phyloP scores from a whole-genome alignment of 768 basidiomycete genomes.

The Macrolepiota dolichaula region DNA sequence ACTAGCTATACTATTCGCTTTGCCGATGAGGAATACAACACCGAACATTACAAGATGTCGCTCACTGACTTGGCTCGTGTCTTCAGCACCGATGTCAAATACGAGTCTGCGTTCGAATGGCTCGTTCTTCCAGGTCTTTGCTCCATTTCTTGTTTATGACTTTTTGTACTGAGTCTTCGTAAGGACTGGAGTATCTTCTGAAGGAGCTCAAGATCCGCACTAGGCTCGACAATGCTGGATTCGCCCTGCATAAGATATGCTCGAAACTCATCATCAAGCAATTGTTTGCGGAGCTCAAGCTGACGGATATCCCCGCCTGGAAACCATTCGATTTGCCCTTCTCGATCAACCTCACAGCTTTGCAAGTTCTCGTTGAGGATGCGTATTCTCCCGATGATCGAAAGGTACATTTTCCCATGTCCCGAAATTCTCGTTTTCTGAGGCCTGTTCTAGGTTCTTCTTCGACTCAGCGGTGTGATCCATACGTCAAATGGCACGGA shows the following conservation, averaged over 20 bases:
- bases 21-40: background rate
- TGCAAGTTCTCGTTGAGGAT: background rate
- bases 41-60: background rate
- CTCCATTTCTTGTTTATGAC: background rate
- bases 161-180: background rate
- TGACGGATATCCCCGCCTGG: background rate
- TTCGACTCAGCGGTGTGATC: background rate
- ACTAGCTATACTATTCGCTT: background rate
- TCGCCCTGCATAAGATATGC: background rate
- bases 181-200: background rate
- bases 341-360: background rate
- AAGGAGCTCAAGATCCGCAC: background rate
- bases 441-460: background rate
- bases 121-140: background rate
- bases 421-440: background rate
- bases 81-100: background rate
- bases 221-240: background rate
- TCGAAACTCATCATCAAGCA: background rate
- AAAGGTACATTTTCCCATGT: background rate
- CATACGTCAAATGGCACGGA: background rate
- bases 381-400: background rate
- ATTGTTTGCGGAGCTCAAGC: background rate
- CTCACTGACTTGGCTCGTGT: background rate
- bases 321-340: background rate
- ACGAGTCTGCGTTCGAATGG: background rate